Percentiles rank a stretch among this genome's conserved stretches.
These are phyloP conservation scores for Chaetomium strumarium DNA, from an alignment of 2,329 filamentous ascomycete genomes.

Conservation along the genomic window DNA sequence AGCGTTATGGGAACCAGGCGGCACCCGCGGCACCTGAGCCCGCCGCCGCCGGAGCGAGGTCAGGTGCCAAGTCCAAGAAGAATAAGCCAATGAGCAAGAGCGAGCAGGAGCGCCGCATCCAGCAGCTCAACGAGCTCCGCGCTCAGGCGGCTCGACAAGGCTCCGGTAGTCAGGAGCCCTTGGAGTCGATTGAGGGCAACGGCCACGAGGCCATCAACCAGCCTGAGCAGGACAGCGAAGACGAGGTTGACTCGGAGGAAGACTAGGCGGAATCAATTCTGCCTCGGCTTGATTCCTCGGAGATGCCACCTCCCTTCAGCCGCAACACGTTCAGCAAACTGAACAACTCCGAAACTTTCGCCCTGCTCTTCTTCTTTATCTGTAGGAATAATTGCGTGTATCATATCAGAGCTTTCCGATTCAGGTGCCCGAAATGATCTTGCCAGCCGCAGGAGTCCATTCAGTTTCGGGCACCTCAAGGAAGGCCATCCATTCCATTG, in stretches of 20 bases:
- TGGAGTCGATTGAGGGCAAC: conserved; percentile 33
- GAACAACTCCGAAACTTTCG: no score
- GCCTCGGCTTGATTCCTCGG: neutral
- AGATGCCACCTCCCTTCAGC: no score
- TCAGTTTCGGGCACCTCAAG: no score
- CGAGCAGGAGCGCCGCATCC: conserved; percentile 64
- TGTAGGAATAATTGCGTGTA: no score
- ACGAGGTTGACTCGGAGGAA: conserved; percentile 51
- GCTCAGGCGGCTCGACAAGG: conserved; percentile 42
- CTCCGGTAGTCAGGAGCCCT: conserved; percentile 43
- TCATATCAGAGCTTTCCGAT: no score
- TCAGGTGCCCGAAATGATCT: no score
- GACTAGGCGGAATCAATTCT: conserved; percentile 24
- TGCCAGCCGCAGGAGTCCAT: no score
- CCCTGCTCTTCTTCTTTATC: no score
- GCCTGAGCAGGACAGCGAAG: conserved; percentile 39
- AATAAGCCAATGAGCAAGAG: conserved; percentile 72
- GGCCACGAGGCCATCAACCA: conserved; percentile 16
- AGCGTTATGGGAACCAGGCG: conserved; percentile 23
- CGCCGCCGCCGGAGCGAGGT: conserved; percentile 25
- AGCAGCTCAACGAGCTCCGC: conserved; percentile 55
- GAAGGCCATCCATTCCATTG: no score
- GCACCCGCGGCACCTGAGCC: conserved; percentile 20
- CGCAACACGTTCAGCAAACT: no score
- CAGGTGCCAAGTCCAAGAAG: conserved; percentile 57